Evolutionary conservation across 371 early-diverging fungal species (phyloP), one percentile per base, ranked within the genome.

Genomic region (Mucor racemosus): DNA sequence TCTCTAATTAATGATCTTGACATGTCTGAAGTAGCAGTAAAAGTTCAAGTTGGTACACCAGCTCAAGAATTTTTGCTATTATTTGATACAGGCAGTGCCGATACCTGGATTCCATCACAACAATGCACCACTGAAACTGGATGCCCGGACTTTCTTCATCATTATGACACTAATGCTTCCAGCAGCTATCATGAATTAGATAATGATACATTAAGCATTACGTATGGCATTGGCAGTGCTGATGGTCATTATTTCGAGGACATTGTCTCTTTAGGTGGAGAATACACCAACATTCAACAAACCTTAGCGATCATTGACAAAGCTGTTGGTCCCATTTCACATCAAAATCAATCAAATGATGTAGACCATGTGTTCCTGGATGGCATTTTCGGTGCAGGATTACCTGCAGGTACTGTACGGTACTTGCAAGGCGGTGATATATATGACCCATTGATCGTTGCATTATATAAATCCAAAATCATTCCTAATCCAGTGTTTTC

Each of bases 41-140:
- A 76, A 38, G 86, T 89, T 5, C 68, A 79, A 19, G 77, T 90
- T 8, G 91, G 91, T 4, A 78, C 88, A 36, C 91, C 91, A 14
- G 80, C 85, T 10, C 88, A 90, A 62, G 65, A 74, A 10, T 90
- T 89, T 69, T 73, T 82, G 57, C 79, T 91, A 15, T 75, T 88
- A 46, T 86, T 91, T 34, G 91, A 91, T 67, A 91, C 56, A 4
- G 80, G 81, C 17, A 90, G 88, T 57, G 68, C 82, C 0, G 85
- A 86, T 41, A 83, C 80, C 5, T 84, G 81, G 70, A 54, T 82
- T 41, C 78, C 82, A 21, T 78, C 80, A 3, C 46, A 42, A 6
- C 57, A 63, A 15, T 82, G 82, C 26, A 44, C 60, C 19, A 11
- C 38, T 0, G 6, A 41, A 5, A 19, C 31, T 7, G 80, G 79